Evolutionary conservation across 2,329 filamentous ascomycete genomes (phyloP).

Genomic region (Pseudocercospora macadamiae): DNA sequence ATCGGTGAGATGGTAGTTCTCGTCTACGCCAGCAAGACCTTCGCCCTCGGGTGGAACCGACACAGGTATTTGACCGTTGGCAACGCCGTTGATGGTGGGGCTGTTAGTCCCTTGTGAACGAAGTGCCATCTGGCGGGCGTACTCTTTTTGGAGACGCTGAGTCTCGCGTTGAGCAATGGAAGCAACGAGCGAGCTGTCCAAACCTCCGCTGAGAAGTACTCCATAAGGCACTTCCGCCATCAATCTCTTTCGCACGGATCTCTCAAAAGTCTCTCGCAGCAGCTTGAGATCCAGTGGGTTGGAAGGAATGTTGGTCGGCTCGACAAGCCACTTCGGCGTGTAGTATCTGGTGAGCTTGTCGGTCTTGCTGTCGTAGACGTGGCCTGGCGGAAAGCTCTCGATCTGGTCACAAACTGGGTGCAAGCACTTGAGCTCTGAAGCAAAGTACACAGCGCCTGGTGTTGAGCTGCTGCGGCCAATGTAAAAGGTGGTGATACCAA

Average conservation of each 20-base stretch:
- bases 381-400: constrained; percentile 88
- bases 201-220: constrained; percentile 89
- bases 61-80: constrained; percentile 51
- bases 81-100: constrained; percentile 33
- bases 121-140: constrained; percentile 47
- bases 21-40: constrained; percentile 90
- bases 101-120: constrained; percentile 34
- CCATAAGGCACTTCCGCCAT: constrained; percentile 99
- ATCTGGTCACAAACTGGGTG: constrained; percentile 95
- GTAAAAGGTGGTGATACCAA: constrained; percentile 97
- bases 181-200: constrained; percentile 80
- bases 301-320: constrained; percentile 75
- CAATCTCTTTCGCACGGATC: constrained; percentile 89
- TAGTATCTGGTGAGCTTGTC: constrained; percentile 85
- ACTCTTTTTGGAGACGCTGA: constrained; percentile 47
- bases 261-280: constrained; percentile 81
- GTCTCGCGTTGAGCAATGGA: constrained; percentile 25
- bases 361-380: constrained; percentile 94
- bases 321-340: constrained; percentile 84
- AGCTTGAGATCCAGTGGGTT: constrained; percentile 81
- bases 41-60: constrained; percentile 53
- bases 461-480: constrained; percentile 84
- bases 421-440: constrained; percentile 93
- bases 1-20: constrained; percentile 84
- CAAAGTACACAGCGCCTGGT: constrained; percentile 88